A percentile compares a stretch with the other conserved stretches of the same genome.
phyloP scores from a whole-genome alignment of 805 yeast genomes.

The Grigorovia jiainica region DNA sequence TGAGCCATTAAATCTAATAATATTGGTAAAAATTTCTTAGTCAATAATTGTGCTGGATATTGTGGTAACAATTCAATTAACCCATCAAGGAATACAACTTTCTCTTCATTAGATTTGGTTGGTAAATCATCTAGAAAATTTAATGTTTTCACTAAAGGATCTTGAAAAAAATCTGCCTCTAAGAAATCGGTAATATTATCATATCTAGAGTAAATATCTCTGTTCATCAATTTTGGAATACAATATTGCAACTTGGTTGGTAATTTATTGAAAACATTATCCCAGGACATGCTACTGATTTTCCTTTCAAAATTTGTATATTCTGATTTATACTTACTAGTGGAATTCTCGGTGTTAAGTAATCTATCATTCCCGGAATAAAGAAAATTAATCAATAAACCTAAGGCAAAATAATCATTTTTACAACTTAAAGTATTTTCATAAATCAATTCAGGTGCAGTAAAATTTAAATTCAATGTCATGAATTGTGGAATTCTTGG shows the following conservation, averaged over 20 bases:
- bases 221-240: constrained; percentile 43
- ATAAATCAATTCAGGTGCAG: constrained; percentile 76
- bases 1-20: constrained; percentile 42
- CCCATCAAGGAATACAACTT: constrained; percentile 57
- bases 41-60: constrained; percentile 49
- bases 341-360: constrained; percentile 42
- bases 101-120: constrained; percentile 61
- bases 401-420: constrained; percentile 80
- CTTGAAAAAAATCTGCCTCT: constrained; percentile 69
- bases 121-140: constrained; percentile 76
- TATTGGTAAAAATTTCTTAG: constrained; percentile 66
- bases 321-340: constrained; percentile 53
- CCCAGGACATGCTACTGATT: constrained; percentile 31
- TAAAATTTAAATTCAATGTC: constrained; percentile 58
- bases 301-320: constrained; percentile 39
- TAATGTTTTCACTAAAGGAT: constrained; percentile 71
- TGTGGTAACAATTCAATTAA: constrained; percentile 43
- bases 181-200: constrained; percentile 44
- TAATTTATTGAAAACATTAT: constrained; percentile 42
- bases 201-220: constrained; percentile 49
- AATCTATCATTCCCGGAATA: constrained; percentile 45
- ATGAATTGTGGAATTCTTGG: constrained; percentile 67
- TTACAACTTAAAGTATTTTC: constrained; percentile 54
- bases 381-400: constrained; percentile 61
- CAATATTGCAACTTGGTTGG: constrained; percentile 45